Percentiles rank a stretch among this genome's conserved stretches.
These are phyloP conservation scores for Phanerochaete sordida DNA, from an alignment of 768 basidiomycete genomes.

Conservation along the genomic window DNA sequence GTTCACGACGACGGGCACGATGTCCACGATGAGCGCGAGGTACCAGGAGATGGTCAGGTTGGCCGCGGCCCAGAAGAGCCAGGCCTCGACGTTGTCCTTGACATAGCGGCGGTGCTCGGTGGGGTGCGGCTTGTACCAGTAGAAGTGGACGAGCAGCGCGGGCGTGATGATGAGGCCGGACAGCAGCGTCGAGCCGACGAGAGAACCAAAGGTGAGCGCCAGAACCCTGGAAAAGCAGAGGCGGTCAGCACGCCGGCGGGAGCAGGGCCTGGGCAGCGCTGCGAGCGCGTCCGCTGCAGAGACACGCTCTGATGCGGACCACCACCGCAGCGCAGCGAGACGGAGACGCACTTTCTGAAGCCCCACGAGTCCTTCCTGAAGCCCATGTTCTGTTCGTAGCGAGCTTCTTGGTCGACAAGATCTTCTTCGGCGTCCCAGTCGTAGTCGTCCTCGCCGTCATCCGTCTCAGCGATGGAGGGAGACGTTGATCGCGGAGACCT, in stretches of 20 bases:
- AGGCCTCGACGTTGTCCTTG: conserved; percentile 65
- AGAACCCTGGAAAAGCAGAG: conserved; percentile 41
- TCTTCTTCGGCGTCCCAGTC: conserved; percentile 83
- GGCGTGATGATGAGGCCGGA: conserved; percentile 59
- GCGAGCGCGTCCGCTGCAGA: background rate
- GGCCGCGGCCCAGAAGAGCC: conserved; percentile 80
- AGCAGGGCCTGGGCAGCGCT: background rate
- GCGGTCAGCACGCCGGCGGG: conserved; percentile 1
- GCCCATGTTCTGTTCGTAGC: conserved; percentile 61
- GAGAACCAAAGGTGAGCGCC: conserved; percentile 62
- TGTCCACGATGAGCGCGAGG: conserved; percentile 67
- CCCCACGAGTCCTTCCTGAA: conserved; percentile 46
- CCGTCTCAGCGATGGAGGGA: conserved; percentile 46
- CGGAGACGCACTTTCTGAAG: conserved; percentile 43
- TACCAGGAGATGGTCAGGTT: conserved; percentile 79
- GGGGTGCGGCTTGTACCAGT: conserved; percentile 63
- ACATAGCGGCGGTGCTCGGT: conserved; percentile 55
- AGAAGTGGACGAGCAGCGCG: conserved; percentile 62
- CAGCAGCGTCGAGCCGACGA: conserved; percentile 68
- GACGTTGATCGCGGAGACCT: conserved; percentile 26
- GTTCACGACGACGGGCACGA: conserved; percentile 55
- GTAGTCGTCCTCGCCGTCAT: conserved; percentile 54
- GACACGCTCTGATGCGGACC: background rate
- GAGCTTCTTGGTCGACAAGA: conserved; percentile 64
- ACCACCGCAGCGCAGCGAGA: background rate